Base-by-base conservation (phyloP, 352 stramenopile species). In the Phytophthora aleatoria region DNA sequence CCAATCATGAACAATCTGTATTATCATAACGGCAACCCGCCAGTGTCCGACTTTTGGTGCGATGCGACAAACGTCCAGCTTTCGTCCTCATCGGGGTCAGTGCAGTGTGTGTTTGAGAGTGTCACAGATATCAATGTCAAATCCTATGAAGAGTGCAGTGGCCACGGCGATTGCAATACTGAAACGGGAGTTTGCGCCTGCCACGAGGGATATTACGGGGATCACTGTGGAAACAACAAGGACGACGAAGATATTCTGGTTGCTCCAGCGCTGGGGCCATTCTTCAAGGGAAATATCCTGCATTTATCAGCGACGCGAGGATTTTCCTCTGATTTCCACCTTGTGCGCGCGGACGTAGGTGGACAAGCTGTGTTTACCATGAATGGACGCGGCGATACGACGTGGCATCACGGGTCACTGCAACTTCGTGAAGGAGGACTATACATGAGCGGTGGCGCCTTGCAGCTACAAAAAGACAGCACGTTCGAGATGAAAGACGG, bases 1-100 rank as follows among this genome's bases (percentile, higher is more conserved):
- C 85, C 82, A 10, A 73, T 90, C 62, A 92, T 92, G 83, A 92
- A 91, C 65, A 92, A 94, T 50, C 64, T 92, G 35, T 89, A 84
- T 55, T 60, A 72, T 41, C 85, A 92, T 69, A 64, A 83, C 15
- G 85, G 83, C 24, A 87, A 92, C 41, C 83, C 83, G 5, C 59
- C 57, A 3, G 52, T 61, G 15, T 79, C 52, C 13, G 82, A 85
- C 5, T 91, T 93, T 33, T 79, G 69, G 65, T 93, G 84, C 47
- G 79, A 90, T 35, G 20, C 75, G 31, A 69, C 61, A n/a, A 73
- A 67, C 43, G 50, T 71, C 48, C 73, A 67, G 31, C 57, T 69
- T 7, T 52, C 67, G 3, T 51, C 64, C 5, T 44, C 44, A 6
- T 61, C 38, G 5, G 67, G 66, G 9, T 53, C 67, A 5, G 55